Conservation (phyloP, 2,329 filamentous ascomycete genomes). For the Paracorniculantispora psalliotae region DNA sequence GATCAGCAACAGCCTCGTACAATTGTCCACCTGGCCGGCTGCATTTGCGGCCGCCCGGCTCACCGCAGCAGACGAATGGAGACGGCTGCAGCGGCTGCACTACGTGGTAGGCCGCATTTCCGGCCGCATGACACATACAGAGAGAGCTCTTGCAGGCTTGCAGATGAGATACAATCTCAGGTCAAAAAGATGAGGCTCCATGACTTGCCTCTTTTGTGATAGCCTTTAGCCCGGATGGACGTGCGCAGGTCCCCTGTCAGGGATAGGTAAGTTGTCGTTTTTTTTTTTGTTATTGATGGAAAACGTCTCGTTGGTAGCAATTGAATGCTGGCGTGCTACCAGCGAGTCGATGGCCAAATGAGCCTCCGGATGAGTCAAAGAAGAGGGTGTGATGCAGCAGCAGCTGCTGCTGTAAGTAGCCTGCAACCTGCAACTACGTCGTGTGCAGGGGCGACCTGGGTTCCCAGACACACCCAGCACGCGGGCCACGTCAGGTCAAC, state of each 20-base stretch:
- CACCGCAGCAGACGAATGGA: neutral
- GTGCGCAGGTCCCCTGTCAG: neutral
- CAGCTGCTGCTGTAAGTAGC: neutral
- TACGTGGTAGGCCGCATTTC: constrained; percentile 8
- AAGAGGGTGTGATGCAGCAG: neutral
- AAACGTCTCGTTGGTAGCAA: no score
- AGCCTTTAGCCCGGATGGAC: neutral
- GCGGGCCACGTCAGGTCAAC: neutral
- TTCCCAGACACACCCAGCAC: neutral
- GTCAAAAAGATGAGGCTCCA: neutral
- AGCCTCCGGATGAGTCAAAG: neutral
- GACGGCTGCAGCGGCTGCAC: constrained; percentile 3
- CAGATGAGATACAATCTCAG: neutral
- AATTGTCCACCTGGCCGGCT: neutral
- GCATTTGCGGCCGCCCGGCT: neutral
- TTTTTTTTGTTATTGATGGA: no score
- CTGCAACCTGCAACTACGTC: no score
- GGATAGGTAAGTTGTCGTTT: neutral
- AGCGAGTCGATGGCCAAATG: neutral
- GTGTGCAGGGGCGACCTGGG: neutral
- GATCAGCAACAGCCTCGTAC: neutral
- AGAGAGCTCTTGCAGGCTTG: neutral
- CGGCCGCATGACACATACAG: constrained; percentile 9
- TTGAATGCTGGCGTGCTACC: neutral
- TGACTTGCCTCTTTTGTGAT: constrained; percentile 6